Base-by-base conservation (phyloP, 345 rosid genomes). In the Citrus mangshanensis region DNA sequence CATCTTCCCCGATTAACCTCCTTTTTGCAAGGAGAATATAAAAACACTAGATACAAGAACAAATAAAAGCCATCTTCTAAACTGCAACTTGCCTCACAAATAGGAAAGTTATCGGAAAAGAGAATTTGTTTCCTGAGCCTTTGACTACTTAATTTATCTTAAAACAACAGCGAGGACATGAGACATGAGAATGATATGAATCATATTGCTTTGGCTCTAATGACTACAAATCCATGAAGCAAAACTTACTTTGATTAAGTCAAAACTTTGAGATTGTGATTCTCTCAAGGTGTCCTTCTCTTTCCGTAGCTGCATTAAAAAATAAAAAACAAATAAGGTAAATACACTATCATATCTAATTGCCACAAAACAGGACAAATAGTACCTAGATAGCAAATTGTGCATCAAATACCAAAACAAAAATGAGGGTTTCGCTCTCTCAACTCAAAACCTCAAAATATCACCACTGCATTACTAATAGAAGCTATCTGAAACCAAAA, bases 281-380 rank as follows among this genome's bases (percentile, higher is more conserved):
- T 93, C 93, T 82, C 78, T 87, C 79, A 92, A 76, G 90, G 81
- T 55, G 64, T 93, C 93, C 78, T 92, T 93, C 63, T 91, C 95
- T 84, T 86, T 93, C 83, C 91, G 81, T 18, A 93, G 87, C 98
- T 95, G 88, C 86, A 83, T 63, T 25, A 34, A 70, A 76, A 79
- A 38, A 38, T 1, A 8, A 8, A 7, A 37, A 37, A 1, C 1
- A 38, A 13, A 10, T 2, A 71, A 62, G 68, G 8, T n/a, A 74
- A 78, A 61, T 27, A 65, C 60, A 30, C 9, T 25, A 54, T 7
- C 58, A 54, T 54, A 49, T 19, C 67, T 21, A 40, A 8, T 34
- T 34, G 21, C 34, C 40, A 70, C 6, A 9, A 38, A 64, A 58
- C 24, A 21, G 16, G 51, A 42, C 8, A 9, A 28, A 32, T 9